Conservation (phyloP, 1,284 basidiomycete species). For the Heterobasidion occidentale region DNA sequence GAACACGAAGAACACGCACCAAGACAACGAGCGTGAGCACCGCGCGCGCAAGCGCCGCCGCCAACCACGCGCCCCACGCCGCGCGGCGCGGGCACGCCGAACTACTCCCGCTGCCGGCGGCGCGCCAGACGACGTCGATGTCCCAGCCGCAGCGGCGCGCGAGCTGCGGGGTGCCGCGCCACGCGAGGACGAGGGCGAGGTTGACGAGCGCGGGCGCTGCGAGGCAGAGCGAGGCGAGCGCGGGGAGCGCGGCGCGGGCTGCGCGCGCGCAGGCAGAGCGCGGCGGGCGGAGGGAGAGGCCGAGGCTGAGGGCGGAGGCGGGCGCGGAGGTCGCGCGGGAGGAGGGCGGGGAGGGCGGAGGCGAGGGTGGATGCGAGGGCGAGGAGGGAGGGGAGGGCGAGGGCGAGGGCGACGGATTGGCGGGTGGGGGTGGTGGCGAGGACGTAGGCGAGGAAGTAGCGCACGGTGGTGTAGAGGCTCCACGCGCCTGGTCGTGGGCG, state of each 20-base stretch:
- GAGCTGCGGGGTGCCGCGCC: constrained; percentile 30
- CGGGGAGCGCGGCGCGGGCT: constrained; percentile 16
- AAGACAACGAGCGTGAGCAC: constrained; percentile 36
- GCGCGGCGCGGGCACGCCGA: constrained; percentile 20
- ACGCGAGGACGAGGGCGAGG: constrained; percentile 41
- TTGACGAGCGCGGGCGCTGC: constrained; percentile 45
- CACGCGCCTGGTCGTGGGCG: constrained; percentile 34
- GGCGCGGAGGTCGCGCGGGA: constrained; percentile 28
- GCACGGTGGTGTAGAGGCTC: constrained; percentile 50
- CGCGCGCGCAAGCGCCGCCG: constrained; percentile 41
- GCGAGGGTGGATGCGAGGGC: constrained; percentile 46
- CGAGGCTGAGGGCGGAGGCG: too few species aligned
- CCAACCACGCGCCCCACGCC: constrained; percentile 45
- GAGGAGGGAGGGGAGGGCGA: constrained; percentile 54
- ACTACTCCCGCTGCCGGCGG: constrained; percentile 7
- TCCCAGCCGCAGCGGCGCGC: constrained; percentile 47
- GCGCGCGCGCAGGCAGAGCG: not conserved
- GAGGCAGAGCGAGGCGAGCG: constrained; percentile 38
- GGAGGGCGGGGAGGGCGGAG: constrained; percentile 32
- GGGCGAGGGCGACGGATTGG: constrained; percentile 36
- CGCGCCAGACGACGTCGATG: constrained; percentile 58
- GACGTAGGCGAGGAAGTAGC: constrained; percentile 52
- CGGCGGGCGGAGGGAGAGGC: not conserved
- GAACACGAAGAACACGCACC: not conserved
- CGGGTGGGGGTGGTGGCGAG: constrained; percentile 29